These are phyloP conservation scores for Cephaloascus albidus DNA, from an alignment of 805 yeast species.

Conservation along the genomic window DNA sequence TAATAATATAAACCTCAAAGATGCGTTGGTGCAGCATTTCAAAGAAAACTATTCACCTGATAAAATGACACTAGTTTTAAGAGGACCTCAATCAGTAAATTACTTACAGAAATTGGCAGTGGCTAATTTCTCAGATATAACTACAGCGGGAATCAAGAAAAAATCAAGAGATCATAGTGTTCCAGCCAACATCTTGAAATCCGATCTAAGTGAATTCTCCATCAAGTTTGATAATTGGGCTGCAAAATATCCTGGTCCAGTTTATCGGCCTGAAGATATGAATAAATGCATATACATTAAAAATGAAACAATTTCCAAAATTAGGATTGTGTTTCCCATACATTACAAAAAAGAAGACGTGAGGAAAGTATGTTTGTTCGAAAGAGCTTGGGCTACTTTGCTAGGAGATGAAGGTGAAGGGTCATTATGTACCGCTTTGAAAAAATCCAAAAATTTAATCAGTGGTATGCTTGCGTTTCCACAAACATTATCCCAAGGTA, in stretches of 20 bases:
- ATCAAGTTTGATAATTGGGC: conserved; percentile 1
- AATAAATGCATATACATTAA: conserved; percentile 24
- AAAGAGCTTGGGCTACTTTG: conserved; percentile 42
- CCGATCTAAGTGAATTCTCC: not conserved
- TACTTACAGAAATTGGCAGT: conserved; percentile 42
- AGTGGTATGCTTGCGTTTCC: conserved; percentile 30
- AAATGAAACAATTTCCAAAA: conserved; percentile 17
- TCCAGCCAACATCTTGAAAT: no score
- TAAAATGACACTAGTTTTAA: conserved; percentile 48
- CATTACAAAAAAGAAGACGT: conserved; percentile 1
- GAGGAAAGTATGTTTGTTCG: conserved; percentile 17
- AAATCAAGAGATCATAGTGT: no score
- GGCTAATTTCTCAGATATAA: conserved; percentile 30
- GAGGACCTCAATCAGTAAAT: conserved; percentile 61
- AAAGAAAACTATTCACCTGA: conserved; percentile 29
- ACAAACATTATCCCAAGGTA: conserved; percentile 23
- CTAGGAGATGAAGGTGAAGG: conserved; percentile 55
- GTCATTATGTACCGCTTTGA: conserved; percentile 35
- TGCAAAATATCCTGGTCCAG: not conserved
- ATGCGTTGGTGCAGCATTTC: conserved; percentile 28
- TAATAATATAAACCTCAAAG: conserved; percentile 23
- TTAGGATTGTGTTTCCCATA: conserved; percentile 41
- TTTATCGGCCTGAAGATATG: not conserved
- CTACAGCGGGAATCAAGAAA: no score
- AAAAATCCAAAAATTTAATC: conserved; percentile 20